Base-by-base conservation (phyloP, 2,329 filamentous ascomycete species). In the Leptosphaerulina australis region DNA sequence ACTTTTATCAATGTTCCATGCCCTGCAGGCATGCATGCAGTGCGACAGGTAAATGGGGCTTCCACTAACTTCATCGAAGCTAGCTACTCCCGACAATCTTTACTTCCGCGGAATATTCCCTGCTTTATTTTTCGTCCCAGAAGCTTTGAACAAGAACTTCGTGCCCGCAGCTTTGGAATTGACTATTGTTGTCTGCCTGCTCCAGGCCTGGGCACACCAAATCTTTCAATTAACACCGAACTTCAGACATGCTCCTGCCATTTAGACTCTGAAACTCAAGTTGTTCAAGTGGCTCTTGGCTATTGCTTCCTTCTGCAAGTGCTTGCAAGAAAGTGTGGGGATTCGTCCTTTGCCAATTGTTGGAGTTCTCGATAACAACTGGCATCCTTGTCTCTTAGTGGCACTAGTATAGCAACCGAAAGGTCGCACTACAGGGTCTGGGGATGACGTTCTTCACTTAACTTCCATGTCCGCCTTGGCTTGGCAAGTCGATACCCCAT, bases 381-480 rank as follows among this genome's bases (percentile, higher is more conserved):
- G 20, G 17, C 25, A 45, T 41, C 48, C 41, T 46, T 46, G 48
- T 31, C 38, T 33, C 39, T 33, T 44, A 33, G 38, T 38, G 28
- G 26, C 35, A 17, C 29, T 45, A 40, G 12, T 25, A 43, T 34
- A 20, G 28, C 22, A 46, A 25, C 30, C 41, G 30, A 50, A 7
- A 30, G 15, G 48, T 51, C 41, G 24, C 41, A 51, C 44, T 48
- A 28, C 53, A 56, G 39, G 41, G 49, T 34, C 21, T 29, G 10
- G 44, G 14, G 11, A 50, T 49, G 47, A 47, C 50, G 43, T 41
- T 44, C 34, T 34, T n/a, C 24, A 39, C 40, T 48, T 15, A 20
- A 5, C 37, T 24, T 31, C 18, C 22, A 50, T 44, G 44, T 37
- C 44, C 37, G 40, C 39, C 53, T 63, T 54, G 57, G 58, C 59